Evolutionary conservation across 768 basidiomycete species (phyloP).

Genomic region (Collybiopsis confluens): DNA sequence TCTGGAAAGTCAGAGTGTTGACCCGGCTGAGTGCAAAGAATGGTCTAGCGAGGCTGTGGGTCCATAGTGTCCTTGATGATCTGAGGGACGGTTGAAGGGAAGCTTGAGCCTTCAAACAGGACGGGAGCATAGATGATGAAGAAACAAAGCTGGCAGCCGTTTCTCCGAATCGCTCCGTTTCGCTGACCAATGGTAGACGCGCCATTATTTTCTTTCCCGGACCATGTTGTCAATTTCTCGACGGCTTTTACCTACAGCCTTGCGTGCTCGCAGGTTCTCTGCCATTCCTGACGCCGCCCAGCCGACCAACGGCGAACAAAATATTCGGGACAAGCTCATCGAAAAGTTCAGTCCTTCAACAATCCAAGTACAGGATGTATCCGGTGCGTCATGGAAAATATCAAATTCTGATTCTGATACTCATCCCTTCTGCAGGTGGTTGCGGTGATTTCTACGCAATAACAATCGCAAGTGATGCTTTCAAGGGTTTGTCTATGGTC

Average conservation of each 20-base stretch:
- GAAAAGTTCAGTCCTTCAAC: constrained; percentile 75
- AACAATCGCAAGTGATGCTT: constrained; percentile 75
- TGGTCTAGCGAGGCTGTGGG: not conserved
- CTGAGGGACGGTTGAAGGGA: not conserved
- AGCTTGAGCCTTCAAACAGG: constrained; percentile 6
- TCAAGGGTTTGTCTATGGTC: constrained; percentile 80
- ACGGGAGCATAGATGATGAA: constrained; percentile 8
- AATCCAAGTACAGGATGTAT: constrained; percentile 90
- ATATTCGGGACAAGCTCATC: constrained; percentile 68
- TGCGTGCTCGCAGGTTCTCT: constrained; percentile 23
- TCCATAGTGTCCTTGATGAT: not conserved
- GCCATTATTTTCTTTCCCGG: not conserved
- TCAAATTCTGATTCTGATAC: constrained; percentile 3
- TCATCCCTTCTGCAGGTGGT: constrained; percentile 55
- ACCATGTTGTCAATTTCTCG: constrained; percentile 32
- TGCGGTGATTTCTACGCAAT: constrained; percentile 98
- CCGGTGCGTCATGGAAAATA: constrained; percentile 54
- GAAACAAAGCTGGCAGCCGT: not conserved
- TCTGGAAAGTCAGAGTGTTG: not conserved
- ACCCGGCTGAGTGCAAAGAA: not conserved
- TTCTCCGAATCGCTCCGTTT: not conserved
- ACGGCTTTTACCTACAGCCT: constrained; percentile 24
- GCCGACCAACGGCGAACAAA: constrained; percentile 54
- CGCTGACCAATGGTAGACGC: constrained; percentile 10
- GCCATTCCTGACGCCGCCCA: constrained; percentile 14